Evolutionary conservation across 1,284 basidiomycete species (phyloP).

Genomic region (Puccinia novopanici): DNA sequence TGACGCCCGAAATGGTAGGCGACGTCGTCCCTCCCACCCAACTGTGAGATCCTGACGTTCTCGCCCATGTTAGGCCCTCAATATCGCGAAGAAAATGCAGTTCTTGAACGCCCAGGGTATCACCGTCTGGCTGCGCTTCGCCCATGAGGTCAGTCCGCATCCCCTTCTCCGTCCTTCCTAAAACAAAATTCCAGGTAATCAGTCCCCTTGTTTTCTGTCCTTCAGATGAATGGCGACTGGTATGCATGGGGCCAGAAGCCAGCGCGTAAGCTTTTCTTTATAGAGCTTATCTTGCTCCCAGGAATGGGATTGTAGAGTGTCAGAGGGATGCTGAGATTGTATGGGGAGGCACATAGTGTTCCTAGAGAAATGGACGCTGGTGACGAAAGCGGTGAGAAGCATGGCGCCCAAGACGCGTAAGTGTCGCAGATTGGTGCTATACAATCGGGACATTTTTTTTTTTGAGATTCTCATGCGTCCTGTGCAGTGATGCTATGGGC

Average conservation of each 20-base stretch:
- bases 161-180: no score
- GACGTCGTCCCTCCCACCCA: not conserved
- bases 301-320: not conserved
- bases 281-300: no score
- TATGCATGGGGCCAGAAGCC: slow-evolving; percentile 46
- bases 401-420: slow-evolving; percentile 28
- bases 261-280: slow-evolving; percentile 24
- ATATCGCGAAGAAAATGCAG: slow-evolving; percentile 47
- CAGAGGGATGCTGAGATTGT: not conserved
- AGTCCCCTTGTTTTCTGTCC: no score
- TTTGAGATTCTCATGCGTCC: no score
- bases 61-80: slow-evolving; percentile 10
- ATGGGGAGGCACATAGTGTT: slow-evolving; percentile 3
- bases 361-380: slow-evolving; percentile 44
- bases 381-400: slow-evolving; percentile 10
- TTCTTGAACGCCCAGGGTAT: slow-evolving; percentile 25
- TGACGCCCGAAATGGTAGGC: slow-evolving; percentile 29
- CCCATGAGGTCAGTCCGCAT: slow-evolving; percentile 42
- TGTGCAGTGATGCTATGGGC: slow-evolving; percentile 50
- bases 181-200: no score
- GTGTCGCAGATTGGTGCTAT: no score
- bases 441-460: not conserved
- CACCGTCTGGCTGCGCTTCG: slow-evolving; percentile 47
- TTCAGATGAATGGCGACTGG: slow-evolving; percentile 51
- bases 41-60: no score